Conservation (phyloP, 75 land plant genomes). For the Picea sitchensis region DNA sequence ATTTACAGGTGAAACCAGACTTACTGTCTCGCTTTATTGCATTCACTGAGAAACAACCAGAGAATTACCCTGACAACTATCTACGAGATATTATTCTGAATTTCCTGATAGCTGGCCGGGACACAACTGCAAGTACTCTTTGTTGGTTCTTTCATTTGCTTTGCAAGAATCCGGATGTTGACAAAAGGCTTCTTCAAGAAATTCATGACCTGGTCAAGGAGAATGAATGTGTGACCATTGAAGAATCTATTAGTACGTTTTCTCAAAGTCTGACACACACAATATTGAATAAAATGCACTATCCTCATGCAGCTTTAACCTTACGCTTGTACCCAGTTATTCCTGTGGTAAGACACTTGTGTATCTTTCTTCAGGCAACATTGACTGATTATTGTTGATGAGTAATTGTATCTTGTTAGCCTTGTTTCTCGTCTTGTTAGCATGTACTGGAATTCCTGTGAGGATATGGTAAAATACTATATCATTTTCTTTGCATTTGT, state of each 20-base stretch:
- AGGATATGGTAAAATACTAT: no score
- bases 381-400: no score
- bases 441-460: no score
- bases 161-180: constrained; percentile 55
- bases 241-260: neutral
- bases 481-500: no score
- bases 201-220: constrained; percentile 12
- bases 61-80: constrained; percentile 21
- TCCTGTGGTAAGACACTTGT: no score
- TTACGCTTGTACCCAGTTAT: constrained; percentile 40
- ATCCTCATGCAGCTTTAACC: constrained; percentile 77
- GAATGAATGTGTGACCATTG: neutral
- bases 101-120: constrained; percentile 73
- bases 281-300: constrained; percentile 43
- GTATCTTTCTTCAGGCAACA: no score
- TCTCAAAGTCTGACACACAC: constrained; percentile 3
- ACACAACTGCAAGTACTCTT: constrained; percentile 72
- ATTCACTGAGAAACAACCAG: constrained; percentile 35
- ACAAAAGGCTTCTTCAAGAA: constrained; percentile 31
- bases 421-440: no score
- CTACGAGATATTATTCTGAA: constrained; percentile 66
- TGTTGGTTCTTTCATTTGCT: constrained; percentile 80
- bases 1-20: constrained; percentile 36
- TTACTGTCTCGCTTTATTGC: constrained; percentile 64
- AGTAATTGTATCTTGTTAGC: no score